phyloP scores from a whole-genome alignment of 805 yeast genomes.

The Hanseniaspora thailandica region DNA sequence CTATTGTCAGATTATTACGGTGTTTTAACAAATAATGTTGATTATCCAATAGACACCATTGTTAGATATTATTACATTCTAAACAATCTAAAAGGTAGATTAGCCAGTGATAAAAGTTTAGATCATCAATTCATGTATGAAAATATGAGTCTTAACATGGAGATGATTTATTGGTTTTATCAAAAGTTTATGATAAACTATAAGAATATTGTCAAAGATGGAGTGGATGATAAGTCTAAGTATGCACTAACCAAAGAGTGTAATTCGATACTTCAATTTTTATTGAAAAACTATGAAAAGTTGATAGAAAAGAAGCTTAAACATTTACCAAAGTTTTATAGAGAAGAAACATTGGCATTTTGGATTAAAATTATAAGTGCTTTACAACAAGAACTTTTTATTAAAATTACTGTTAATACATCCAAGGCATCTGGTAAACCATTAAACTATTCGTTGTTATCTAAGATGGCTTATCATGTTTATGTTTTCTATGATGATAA shows the following conservation, averaged over 20 bases:
- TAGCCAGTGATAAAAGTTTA: constrained; percentile 6
- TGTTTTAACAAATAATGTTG: background rate
- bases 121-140: constrained; percentile 4
- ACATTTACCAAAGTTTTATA: constrained; percentile 7
- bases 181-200: background rate
- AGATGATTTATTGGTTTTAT: constrained; percentile 9
- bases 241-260: constrained; percentile 7
- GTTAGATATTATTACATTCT: background rate
- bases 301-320: background rate
- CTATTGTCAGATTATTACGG: background rate
- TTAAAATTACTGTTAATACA: constrained; percentile 3
- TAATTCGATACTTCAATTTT: background rate
- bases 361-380: background rate
- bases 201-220: background rate
- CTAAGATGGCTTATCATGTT: constrained; percentile 13
- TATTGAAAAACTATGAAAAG: background rate
- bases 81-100: background rate
- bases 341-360: background rate
- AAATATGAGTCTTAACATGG: constrained; percentile 8
- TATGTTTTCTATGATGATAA: constrained; percentile 2
- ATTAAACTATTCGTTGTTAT: constrained; percentile 5
- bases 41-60: background rate
- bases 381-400: constrained; percentile 11
- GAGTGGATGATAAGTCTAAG: background rate
- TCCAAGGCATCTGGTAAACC: background rate